Percentiles rank a stretch among this genome's conserved stretches.
Evolutionary conservation across 2,329 filamentous ascomycete genomes (phyloP).

Genomic region (Karstenula rhodostoma): DNA sequence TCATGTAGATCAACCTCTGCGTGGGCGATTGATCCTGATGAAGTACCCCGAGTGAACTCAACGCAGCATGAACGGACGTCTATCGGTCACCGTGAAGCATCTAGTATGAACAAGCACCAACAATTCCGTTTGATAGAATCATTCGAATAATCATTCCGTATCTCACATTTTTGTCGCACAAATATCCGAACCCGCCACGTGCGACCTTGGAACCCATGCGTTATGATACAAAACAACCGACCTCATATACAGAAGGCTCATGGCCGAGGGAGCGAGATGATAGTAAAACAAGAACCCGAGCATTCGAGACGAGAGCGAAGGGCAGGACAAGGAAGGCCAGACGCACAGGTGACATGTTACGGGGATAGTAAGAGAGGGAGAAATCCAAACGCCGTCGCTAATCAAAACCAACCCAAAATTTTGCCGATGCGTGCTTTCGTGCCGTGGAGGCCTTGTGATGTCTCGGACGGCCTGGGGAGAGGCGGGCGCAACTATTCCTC

Average conservation of each 20-base stretch:
- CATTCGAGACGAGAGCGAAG: slow-evolving; percentile 18
- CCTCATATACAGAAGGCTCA: not conserved
- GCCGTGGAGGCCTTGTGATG: not conserved
- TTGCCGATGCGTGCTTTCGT: not conserved
- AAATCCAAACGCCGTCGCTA: slow-evolving; percentile 44
- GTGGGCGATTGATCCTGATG: not conserved
- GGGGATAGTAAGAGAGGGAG: slow-evolving; percentile 16
- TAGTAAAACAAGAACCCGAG: slow-evolving; percentile 32
- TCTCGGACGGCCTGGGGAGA: slow-evolving; percentile 1
- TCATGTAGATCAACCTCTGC: too few relatives aligned
- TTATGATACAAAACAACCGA: slow-evolving; percentile 10
- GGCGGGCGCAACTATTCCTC: slow-evolving; percentile 28
- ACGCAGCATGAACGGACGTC: too few relatives aligned
- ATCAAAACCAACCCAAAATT: slow-evolving; percentile 25
- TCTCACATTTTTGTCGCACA: not conserved
- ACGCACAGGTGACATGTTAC: not conserved
- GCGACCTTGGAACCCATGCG: not conserved
- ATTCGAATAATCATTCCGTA: too few relatives aligned
- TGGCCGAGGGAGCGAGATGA: slow-evolving; percentile 1
- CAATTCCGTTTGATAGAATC: too few relatives aligned
- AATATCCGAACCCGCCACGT: not conserved
- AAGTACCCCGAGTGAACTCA: not conserved
- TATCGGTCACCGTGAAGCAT: not conserved
- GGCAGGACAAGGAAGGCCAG: slow-evolving; percentile 12
- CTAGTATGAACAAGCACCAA: too few relatives aligned